Base-by-base conservation (phyloP, 306 rosid genomes). In the Vicia faba region DNA sequence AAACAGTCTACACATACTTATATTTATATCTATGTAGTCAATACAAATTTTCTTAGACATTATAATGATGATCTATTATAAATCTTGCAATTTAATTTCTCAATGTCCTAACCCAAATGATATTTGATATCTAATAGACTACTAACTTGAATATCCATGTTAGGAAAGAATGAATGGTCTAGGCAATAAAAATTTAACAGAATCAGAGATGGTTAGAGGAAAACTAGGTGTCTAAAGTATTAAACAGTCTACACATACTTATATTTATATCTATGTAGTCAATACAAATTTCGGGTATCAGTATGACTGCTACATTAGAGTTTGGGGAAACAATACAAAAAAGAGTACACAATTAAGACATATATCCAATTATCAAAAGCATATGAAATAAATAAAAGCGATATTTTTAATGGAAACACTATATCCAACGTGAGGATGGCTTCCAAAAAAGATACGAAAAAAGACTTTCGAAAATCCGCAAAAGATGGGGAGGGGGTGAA, bases 111-210 rank as follows among this genome's bases (percentile, higher is more conserved):
- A 67, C 15, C 20, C 49, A 61, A 35, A 58, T 48, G 57, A 40
- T 50, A 36, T 29, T 18, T 70, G 5, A 26, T 11, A 20, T 36
- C 29, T 38, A 20, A 28, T 36, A 64, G 38, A 61, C 51, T 66
- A 71, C n/a, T 54, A 46, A 65, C 53, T 64, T 20, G 40, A 63
- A 44, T 15, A 41, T 51, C 45, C 65, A 39, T 12, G 10, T 43
- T 20, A 56, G 15, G 15, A 76, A 43, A 40, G 26, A 25, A 67
- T 35, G 26, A 51, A 67, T 16, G 20, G 40, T 28, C 57, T 33
- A 23, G 62, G 59, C 63, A 72, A 66, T 23, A 51, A 71, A 57
- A 33, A 43, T 56, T 26, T 35, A 29, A 57, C 12, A 69, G 14
- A 60, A 41, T 10, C 4, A 12, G 55, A 40, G 41, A 11, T 58